A percentile compares a stretch with the other conserved stretches of the same genome.
Conservation (phyloP, 179 eudicot genomes). For the Vitellaria paradoxa region DNA sequence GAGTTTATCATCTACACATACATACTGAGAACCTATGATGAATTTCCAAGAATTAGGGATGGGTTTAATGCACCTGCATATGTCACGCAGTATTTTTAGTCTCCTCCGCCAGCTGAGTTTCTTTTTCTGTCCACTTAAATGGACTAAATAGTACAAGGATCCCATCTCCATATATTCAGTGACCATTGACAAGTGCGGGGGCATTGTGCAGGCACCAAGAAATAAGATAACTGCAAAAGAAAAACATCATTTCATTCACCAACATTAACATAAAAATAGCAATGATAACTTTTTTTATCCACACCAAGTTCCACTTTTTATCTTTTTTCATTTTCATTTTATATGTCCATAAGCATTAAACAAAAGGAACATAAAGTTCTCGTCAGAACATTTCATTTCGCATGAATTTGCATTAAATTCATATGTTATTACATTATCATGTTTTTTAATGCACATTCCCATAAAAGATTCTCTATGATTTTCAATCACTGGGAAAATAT, state of each 20-base stretch:
- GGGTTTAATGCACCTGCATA: conserved; percentile 75
- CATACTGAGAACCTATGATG: background rate
- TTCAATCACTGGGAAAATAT: conserved; percentile 1
- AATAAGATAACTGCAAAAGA: conserved; percentile 81
- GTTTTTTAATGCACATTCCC: background rate
- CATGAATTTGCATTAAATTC: background rate
- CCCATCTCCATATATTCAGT: conserved; percentile 99
- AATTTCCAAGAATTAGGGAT: background rate
- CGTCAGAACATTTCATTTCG: background rate
- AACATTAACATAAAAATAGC: background rate
- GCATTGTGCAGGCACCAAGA: conserved; percentile 96
- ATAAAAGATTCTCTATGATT: background rate
- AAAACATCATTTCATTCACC: background rate
- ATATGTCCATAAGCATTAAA: background rate
- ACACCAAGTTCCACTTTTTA: no score
- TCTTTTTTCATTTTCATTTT: background rate
- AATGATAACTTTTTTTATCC: no score
- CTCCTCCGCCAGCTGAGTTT: conserved; percentile 92
- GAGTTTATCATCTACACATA: background rate
- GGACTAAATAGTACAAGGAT: conserved; percentile 87
- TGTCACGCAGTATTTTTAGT: conserved; percentile 93
- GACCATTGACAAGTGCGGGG: conserved; percentile 93
- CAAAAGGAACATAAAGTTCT: background rate
- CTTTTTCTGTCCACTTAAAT: conserved; percentile 96
- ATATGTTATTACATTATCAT: background rate